Evolutionary conservation across 176 grass and related monocot species (phyloP).

Genomic region (Phoenix dactylifera): DNA sequence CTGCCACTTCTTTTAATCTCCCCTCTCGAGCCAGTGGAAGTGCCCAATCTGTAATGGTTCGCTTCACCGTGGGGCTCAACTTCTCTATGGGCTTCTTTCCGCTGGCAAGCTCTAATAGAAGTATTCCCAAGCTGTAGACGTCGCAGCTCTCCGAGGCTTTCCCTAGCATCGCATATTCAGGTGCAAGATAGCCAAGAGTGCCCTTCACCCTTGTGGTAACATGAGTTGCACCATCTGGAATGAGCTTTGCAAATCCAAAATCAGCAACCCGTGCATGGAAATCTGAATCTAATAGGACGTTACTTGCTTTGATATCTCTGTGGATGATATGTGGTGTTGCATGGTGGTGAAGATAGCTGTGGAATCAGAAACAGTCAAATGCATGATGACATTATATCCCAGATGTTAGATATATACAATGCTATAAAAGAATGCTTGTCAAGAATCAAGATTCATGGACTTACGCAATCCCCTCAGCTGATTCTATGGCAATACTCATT

Average conservation of each 20-base stretch:
- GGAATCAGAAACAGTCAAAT: slow-evolving; percentile 4
- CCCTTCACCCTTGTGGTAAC: slow-evolving; percentile 45
- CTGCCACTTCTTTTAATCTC: slow-evolving; percentile 58
- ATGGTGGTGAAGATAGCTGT: slow-evolving; percentile 58
- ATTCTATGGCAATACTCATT: slow-evolving; percentile 48
- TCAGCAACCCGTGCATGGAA: slow-evolving; percentile 52
- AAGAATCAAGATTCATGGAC: slow-evolving; percentile 1
- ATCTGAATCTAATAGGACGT: slow-evolving; percentile 58
- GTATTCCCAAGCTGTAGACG: slow-evolving; percentile 69
- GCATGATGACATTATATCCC: neutral
- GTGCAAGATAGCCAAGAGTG: slow-evolving; percentile 58
- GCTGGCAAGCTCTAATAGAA: slow-evolving; percentile 59
- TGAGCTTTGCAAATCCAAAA: slow-evolving; percentile 56
- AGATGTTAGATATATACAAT: neutral
- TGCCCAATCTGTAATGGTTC: slow-evolving; percentile 56
- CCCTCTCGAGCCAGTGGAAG: slow-evolving; percentile 49
- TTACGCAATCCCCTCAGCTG: slow-evolving; percentile 50
- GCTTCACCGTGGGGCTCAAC: slow-evolving; percentile 21
- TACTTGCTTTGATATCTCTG: slow-evolving; percentile 61
- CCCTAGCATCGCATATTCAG: slow-evolving; percentile 59
- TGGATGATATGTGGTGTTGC: slow-evolving; percentile 49
- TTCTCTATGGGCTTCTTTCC: slow-evolving; percentile 55
- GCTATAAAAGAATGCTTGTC: too few species aligned
- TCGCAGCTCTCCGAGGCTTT: slow-evolving; percentile 55
- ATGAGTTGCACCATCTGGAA: slow-evolving; percentile 42